A percentile compares a stretch with the other conserved stretches of the same genome.
phyloP scores from a whole-genome alignment of 1,139 yeast genomes.

The Sugiyamaella neomexicana region DNA sequence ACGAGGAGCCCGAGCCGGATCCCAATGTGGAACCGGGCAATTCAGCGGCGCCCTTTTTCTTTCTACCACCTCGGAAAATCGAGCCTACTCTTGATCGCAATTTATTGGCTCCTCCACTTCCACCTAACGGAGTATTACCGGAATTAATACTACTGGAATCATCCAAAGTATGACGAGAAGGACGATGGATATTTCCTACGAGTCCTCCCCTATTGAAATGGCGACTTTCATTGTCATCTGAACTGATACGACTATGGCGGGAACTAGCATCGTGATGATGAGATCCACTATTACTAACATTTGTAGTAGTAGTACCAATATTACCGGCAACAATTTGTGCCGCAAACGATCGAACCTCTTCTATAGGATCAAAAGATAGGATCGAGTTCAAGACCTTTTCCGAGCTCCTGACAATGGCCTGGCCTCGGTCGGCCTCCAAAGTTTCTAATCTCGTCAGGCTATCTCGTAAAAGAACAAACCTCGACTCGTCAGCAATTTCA shows the following conservation, averaged over 20 bases:
- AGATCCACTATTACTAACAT: neutral
- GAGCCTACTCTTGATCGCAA: constrained; percentile 83
- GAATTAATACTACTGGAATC: constrained; percentile 27
- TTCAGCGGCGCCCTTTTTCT: constrained; percentile 22
- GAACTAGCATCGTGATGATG: constrained; percentile 6
- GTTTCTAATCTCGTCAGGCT: constrained; percentile 70
- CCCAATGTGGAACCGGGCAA: neutral
- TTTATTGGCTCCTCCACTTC: constrained; percentile 36
- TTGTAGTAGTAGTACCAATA: neutral
- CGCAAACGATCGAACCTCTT: constrained; percentile 59
- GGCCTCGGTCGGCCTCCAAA: constrained; percentile 42
- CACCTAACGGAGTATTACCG: constrained; percentile 18
- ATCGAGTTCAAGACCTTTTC: constrained; percentile 69
- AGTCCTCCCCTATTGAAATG: constrained; percentile 16
- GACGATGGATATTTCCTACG: constrained; percentile 11
- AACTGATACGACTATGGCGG: neutral
- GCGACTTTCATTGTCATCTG: constrained; percentile 3
- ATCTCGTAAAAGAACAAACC: constrained; percentile 68
- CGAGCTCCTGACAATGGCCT: constrained; percentile 42
- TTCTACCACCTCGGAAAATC: constrained; percentile 60
- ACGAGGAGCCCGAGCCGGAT: neutral
- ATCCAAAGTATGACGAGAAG: constrained; percentile 19
- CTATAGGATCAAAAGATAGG: constrained; percentile 58
- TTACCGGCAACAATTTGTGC: constrained; percentile 42
- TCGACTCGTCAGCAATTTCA: constrained; percentile 68